Base-by-base conservation (phyloP, 169 alveolate genomes). In the Cyclospora cayetanensis region DNA sequence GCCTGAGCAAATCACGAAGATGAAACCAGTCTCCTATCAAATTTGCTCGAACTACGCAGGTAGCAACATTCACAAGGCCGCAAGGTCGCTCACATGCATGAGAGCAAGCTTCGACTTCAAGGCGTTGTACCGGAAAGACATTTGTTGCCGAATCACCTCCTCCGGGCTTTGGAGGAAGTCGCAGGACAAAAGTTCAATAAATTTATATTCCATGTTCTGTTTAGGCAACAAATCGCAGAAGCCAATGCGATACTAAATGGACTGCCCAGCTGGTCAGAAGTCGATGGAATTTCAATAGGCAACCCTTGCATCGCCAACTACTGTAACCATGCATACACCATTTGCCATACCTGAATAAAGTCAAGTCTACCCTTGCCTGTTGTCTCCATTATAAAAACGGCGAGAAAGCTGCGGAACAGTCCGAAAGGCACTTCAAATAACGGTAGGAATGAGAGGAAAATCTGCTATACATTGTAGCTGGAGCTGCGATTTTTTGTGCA, bases 181-280 rank as follows among this genome's bases (percentile, higher is more conserved):
- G 37, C 96, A 93, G 53, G 97, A 93, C 52, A 98, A 95, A 42
- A 98, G 95, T 92, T 98, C 99, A 35, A 97, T 94, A 91, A 98
- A 97, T 94, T 98, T 98, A 95, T 98, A 98, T 95, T 97, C 99
- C 96, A 97, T 96, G 93, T 97, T 97, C 96, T 97, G 96, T 79
- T 65, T n/a, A 29, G 37, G 74, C 11, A 0, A 46, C 60, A 1
- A 22, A 12, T 46, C 11, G 25, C 60, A 46, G 20, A 46, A 15
- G 80, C 46, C 35, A 34, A 35, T 70, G 46, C 34, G 35, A 70
- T 52, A 70, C 50, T 37, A 15, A 0, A 15, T 11, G 43, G 22
- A 1, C 74, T n/a, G n/a, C n/a, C n/a, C n/a, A n/a, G n/a, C n/a
- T n/a, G n/a, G n/a, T n/a, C n/a, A n/a, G n/a, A n/a, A n/a, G n/a